Evolutionary conservation across 2,329 filamentous ascomycete species (phyloP), one percentile per base, ranked within the genome.

Genomic region (Fusarium sambucinum): DNA sequence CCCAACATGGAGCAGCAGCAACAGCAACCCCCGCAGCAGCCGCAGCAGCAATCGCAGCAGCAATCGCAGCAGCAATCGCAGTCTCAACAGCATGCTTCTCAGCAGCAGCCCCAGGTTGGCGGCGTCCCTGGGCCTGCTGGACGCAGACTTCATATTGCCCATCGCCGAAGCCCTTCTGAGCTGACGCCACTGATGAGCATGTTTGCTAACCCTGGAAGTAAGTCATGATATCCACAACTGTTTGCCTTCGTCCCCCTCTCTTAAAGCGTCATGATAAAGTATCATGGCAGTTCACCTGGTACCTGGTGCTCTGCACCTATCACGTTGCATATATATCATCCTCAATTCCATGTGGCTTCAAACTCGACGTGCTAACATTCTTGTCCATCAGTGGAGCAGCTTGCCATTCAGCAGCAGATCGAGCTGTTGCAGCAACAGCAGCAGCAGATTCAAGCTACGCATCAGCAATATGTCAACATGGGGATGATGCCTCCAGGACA

Each of bases 401-500:
- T 97, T 78, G 93, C 93, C 78, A 94, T 98, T 79, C 94, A 97
- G 83, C 95, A 97, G 84, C 95, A 98, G 83, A 97, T 98, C 77
- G 95, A 98, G 82, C 87, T 96, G 78, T 87, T 98, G 77, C 95
- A 98, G 84, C 94, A 97, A 80, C 96, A 98, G 80, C 96, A 98
- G 80, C 94, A 98, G 81, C 94, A 97, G 79, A 96, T 98, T 77
- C 93, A 96, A 82, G 93, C 93, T 74, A 96, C 93, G 69, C 94
- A 97, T 77, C 94, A 97, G 82, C 95, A 98, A 82, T 97, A 97
- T 84, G 91, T 97, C 76, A 97, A 96, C 80, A 94, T 97, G 92
- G 93, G 93, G 79, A 94, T 98, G 87, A 90, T 98, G 75, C 91
- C 92, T 73, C 91, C 92, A 54, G 91, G 92, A 75, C 95, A 97